These are phyloP conservation scores for Oidiodendron maius DNA, from an alignment of 495 filamentous ascomycete species.

Conservation along the genomic window DNA sequence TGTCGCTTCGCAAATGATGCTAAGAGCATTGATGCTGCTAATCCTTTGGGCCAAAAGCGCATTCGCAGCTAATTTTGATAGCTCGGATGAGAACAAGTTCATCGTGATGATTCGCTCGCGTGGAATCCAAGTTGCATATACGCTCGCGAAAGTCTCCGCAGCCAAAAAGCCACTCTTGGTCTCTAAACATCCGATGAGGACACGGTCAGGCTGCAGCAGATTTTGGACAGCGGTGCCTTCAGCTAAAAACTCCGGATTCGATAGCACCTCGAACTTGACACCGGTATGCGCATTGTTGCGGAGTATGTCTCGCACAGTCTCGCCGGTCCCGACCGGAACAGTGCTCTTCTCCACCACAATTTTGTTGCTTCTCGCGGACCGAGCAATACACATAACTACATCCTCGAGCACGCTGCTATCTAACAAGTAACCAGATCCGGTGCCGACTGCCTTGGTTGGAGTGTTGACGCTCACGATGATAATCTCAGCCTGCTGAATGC, in stretches of 20 bases:
- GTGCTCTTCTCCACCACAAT: slow-evolving; percentile 82
- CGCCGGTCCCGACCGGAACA: slow-evolving; percentile 69
- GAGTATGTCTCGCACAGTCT: slow-evolving; percentile 60
- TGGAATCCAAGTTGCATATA: slow-evolving; percentile 70
- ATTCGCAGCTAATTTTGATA: slow-evolving; percentile 74
- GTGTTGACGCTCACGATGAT: slow-evolving; percentile 76
- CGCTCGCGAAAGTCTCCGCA: slow-evolving; percentile 49
- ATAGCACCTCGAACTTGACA: slow-evolving; percentile 65
- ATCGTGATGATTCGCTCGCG: slow-evolving; percentile 57
- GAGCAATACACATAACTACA: slow-evolving; percentile 58
- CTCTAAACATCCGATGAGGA: slow-evolving; percentile 65
- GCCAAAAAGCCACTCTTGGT: slow-evolving; percentile 51
- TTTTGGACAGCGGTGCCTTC: slow-evolving; percentile 70
- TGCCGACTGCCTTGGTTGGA: slow-evolving; percentile 64
- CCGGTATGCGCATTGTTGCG: slow-evolving; percentile 48
- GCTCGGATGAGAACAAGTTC: slow-evolving; percentile 73
- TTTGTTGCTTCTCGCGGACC: slow-evolving; percentile 52
- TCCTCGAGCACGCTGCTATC: slow-evolving; percentile 64
- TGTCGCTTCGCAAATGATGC: slow-evolving; percentile 68
- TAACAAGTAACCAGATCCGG: slow-evolving; percentile 63
- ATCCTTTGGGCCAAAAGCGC: slow-evolving; percentile 77
- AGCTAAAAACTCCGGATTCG: slow-evolving; percentile 77
- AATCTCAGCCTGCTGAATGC: slow-evolving; percentile 61
- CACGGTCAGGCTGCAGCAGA: slow-evolving; percentile 63
- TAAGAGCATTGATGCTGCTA: slow-evolving; percentile 76